Base-by-base conservation (phyloP, 257 asterid species). In the Ilex aquifolium region DNA sequence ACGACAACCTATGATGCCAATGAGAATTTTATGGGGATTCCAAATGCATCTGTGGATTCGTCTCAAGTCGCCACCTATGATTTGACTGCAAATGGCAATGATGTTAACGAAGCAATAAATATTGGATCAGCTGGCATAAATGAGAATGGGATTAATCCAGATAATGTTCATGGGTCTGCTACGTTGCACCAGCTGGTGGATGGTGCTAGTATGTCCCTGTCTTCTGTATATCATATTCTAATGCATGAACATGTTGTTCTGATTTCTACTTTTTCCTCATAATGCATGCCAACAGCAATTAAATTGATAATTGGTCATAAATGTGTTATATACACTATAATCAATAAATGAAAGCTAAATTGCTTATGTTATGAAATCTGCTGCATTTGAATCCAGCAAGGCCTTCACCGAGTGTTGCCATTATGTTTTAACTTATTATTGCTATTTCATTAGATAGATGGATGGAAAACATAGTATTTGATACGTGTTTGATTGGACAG, bases 71-170 rank as follows among this genome's bases (percentile, higher is more conserved):
- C 74, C 75, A 78, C 69, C 44, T 71, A 79, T 68, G 85, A 76
- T 60, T 60, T 86, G 58, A 72, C 87, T 70, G 68, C 79, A 70
- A 82, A 74, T 60, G 82, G 60, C 7, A 76, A 73, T 68, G 84
- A 77, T 67, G 74, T 69, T 62, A 69, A 58, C 59, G 82, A 64
- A 59, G 69, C 75, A 65, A 85, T 75, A 59, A 72, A 72, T 69
- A 79, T 67, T 31, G 70, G 77, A 71, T 53, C 73, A 6, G 68
- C 44, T 32, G 76, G 40, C 69, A 65, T 66, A 64, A 44, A 73
- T 51, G 91, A 78, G 67, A 88, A 91, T 59, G 98, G 96, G 69
- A 77, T 68, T 50, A 42, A 78, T 64, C 52, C 89, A 55, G 78
- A 80, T 59, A 84, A 66, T 69, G 77, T 80, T 56, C 79, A 68